phyloP scores from a whole-genome alignment of 1,284 basidiomycete genomes.

The Tilletia setariae region DNA sequence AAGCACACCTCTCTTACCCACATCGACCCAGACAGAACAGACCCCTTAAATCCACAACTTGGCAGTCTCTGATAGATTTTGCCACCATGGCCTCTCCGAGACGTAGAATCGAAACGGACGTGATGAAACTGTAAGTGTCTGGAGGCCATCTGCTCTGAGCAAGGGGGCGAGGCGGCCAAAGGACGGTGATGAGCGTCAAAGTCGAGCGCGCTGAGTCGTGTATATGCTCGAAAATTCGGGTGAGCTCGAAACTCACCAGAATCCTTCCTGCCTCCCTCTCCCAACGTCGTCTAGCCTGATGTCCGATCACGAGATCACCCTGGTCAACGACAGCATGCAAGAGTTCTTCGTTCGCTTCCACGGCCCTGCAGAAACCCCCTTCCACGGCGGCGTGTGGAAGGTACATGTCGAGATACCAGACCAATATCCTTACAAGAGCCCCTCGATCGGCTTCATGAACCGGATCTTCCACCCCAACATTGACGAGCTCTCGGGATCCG shows the following conservation, averaged over 20 bases:
- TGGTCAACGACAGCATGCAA: constrained; percentile 98
- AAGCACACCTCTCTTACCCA: too few relatives aligned
- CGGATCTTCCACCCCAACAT: constrained; percentile 99
- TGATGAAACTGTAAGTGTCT: constrained; percentile 87
- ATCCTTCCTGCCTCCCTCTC: not conserved
- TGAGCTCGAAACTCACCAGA: not conserved
- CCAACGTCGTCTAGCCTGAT: constrained; percentile 35
- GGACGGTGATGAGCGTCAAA: constrained; percentile 22
- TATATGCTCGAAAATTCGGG: too few relatives aligned
- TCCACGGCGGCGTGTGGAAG: constrained; percentile 94
- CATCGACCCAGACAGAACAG: too few relatives aligned
- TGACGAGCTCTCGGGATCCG: constrained; percentile 69
- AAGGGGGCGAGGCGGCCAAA: too few relatives aligned
- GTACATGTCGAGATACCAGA: constrained; percentile 99
- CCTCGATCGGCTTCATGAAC: constrained; percentile 99
- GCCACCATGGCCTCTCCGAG: constrained; percentile 65
- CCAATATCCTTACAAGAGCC: constrained; percentile 97
- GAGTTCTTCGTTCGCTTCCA: constrained; percentile 97
- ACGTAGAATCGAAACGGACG: constrained; percentile 96
- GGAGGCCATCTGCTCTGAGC: too few relatives aligned
- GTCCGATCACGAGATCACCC: constrained; percentile 69
- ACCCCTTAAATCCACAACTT: too few relatives aligned
- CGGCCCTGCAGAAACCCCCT: constrained; percentile 91
- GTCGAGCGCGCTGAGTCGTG: too few relatives aligned
- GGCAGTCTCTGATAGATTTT: too few relatives aligned